Conservation (phyloP, 2,329 filamentous ascomycete genomes). For the Didymella pomorum region DNA sequence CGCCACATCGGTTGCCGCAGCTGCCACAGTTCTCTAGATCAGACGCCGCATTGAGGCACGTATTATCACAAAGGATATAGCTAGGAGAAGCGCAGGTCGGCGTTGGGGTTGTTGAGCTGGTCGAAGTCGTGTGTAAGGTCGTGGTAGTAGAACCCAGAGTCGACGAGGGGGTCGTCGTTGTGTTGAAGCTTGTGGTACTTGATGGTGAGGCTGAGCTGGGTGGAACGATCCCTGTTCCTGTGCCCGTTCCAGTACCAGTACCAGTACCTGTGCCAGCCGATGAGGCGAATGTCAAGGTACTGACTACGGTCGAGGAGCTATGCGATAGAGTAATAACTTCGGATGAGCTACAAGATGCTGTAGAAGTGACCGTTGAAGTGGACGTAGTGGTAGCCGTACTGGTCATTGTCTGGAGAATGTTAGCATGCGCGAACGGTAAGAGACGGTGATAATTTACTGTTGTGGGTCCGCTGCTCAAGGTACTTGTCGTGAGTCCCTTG, state of each 20-base stretch:
- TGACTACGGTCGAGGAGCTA: conserved; percentile 16
- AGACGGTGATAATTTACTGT: conserved; percentile 24
- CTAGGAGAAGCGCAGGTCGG: conserved; percentile 13
- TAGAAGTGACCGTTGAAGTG: conserved; percentile 2
- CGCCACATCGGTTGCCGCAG: conserved; percentile 37
- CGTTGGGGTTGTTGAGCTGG: conserved; percentile 9
- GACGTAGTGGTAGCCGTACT: conserved; percentile 15
- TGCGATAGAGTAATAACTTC: conserved; percentile 22
- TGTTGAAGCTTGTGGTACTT: not conserved
- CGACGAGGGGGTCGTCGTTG: not conserved
- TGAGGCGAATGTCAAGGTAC: conserved; percentile 1
- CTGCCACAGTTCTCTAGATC: conserved; percentile 39
- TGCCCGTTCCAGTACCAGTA: conserved; percentile 1
- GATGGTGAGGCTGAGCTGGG: not conserved
- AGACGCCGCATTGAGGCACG: conserved; percentile 34
- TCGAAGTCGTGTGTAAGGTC: not conserved
- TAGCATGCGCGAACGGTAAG: not conserved
- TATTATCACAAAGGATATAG: conserved; percentile 25
- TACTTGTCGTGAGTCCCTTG: conserved; percentile 27
- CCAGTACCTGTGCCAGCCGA: conserved; percentile 10
- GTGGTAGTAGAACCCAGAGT: not conserved
- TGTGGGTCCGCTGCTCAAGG: conserved; percentile 25
- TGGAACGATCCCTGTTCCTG: not conserved
- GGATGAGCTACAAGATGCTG: conserved; percentile 19
- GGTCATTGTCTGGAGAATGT: conserved; percentile 24